Evolutionary conservation across 108 stramenopile species (phyloP).

Genomic region (Cyclotella baltica): DNA sequence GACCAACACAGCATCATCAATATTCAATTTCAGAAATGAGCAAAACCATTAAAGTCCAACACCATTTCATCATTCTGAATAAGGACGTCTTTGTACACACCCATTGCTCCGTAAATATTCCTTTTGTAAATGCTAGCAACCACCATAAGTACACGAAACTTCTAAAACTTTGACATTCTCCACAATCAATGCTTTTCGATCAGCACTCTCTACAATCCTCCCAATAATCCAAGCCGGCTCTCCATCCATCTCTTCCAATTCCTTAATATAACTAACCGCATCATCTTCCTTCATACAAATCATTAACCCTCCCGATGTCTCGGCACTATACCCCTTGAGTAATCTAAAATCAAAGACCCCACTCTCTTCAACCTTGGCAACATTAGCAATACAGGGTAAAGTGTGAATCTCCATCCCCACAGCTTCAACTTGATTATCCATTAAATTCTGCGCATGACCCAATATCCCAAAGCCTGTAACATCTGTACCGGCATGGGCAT

Average conservation of each 20-base stretch:
- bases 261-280: conserved; percentile 65
- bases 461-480: conserved; percentile 90
- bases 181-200: conserved; percentile 69
- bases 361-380: conserved; percentile 64
- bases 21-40: conserved; percentile 45
- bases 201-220: conserved; percentile 52
- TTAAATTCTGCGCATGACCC: conserved; percentile 87
- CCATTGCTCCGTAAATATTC: neutral
- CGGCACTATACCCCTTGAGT: conserved; percentile 76
- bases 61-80: conserved; percentile 48
- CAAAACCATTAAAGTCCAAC: neutral
- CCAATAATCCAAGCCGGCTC: conserved; percentile 84
- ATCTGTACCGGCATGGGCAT: conserved; percentile 81
- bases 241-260: conserved; percentile 76
- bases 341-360: conserved; percentile 77
- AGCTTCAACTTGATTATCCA: conserved; percentile 73
- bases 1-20: neutral
- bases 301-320: conserved; percentile 88
- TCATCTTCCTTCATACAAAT: conserved; percentile 72
- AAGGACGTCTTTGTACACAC: neutral
- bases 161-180: conserved; percentile 67
- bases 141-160: conserved; percentile 35
- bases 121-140: neutral
- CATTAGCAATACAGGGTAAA: conserved; percentile 75
- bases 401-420: conserved; percentile 83